These are phyloP conservation scores for Trichoderma simmonsii DNA, from an alignment of 2,329 filamentous ascomycete species.

Conservation along the genomic window DNA sequence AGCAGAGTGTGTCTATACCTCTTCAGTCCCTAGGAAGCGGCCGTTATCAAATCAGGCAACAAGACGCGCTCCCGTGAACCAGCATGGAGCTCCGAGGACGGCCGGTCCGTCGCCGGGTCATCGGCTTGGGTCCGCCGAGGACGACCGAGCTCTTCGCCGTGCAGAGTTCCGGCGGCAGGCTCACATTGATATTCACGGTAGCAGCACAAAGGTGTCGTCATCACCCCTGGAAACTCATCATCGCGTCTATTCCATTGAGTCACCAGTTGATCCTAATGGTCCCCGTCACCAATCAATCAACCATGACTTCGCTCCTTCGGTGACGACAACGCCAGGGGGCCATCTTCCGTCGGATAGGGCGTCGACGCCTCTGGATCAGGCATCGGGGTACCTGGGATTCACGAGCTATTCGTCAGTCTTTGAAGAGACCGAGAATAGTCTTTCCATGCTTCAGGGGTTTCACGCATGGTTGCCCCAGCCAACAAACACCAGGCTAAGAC, in stretches of 20 bases:
- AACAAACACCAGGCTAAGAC: background rate
- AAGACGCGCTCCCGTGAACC: background rate
- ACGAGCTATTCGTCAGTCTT: constrained; percentile 43
- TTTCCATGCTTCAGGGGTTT: constrained; percentile 34
- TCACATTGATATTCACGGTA: background rate
- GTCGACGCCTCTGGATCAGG: constrained; percentile 6
- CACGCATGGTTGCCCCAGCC: constrained; percentile 16
- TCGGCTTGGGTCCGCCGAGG: background rate
- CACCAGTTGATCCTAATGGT: background rate
- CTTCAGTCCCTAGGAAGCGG: background rate
- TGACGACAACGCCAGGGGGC: background rate
- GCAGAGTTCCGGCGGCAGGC: constrained; percentile 7
- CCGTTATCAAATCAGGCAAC: background rate
- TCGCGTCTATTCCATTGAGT: background rate
- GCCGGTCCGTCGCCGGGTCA: background rate
- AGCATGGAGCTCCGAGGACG: background rate
- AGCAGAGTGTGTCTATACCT: constrained; percentile 34
- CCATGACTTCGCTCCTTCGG: background rate
- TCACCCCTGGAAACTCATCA: background rate
- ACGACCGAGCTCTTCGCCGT: constrained; percentile 2
- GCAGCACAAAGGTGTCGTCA: background rate
- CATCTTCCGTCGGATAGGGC: constrained; percentile 1
- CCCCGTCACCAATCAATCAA: background rate
- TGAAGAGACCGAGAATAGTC: constrained; percentile 40
- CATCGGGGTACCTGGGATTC: constrained; percentile 43